phyloP scores from a whole-genome alignment of 768 basidiomycete genomes.

The Boletus patriciae region DNA sequence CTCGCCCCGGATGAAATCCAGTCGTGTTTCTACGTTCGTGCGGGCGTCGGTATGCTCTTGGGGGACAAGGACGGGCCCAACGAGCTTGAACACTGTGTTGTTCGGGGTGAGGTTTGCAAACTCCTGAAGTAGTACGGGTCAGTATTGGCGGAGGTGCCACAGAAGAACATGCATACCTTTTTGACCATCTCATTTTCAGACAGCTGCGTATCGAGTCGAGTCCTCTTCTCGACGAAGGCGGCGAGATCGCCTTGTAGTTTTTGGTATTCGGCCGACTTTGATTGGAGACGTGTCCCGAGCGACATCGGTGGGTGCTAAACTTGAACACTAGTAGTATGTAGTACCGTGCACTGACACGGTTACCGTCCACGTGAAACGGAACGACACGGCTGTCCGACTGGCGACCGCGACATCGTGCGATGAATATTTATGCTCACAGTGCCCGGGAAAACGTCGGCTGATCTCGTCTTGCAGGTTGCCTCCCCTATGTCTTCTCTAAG shows the following conservation, averaged over 20 bases:
- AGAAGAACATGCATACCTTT: constrained; percentile 53
- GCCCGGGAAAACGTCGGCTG: neutral
- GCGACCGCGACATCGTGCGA: neutral
- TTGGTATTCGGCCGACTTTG: constrained; percentile 72
- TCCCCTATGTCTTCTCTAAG: constrained; percentile 29
- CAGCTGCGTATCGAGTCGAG: constrained; percentile 85
- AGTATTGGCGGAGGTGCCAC: neutral
- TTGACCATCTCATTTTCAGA: constrained; percentile 92
- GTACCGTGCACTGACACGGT: no score
- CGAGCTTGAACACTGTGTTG: constrained; percentile 85
- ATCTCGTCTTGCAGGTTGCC: neutral
- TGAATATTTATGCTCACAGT: neutral
- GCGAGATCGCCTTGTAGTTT: constrained; percentile 77
- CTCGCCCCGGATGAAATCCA: constrained; percentile 86
- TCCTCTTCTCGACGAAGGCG: constrained; percentile 72
- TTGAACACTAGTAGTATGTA: no score
- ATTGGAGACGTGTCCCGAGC: constrained; percentile 61
- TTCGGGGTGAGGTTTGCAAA: constrained; percentile 69
- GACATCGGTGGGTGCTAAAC: constrained; percentile 40
- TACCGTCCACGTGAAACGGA: constrained; percentile 11
- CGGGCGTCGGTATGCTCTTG: constrained; percentile 90
- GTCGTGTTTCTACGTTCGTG: constrained; percentile 81
- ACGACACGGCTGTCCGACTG: constrained; percentile 8
- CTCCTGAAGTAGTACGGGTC: constrained; percentile 54
- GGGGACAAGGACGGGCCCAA: constrained; percentile 87